Base-by-base conservation (phyloP, 768 basidiomycete species). In the Suillus lakei region DNA sequence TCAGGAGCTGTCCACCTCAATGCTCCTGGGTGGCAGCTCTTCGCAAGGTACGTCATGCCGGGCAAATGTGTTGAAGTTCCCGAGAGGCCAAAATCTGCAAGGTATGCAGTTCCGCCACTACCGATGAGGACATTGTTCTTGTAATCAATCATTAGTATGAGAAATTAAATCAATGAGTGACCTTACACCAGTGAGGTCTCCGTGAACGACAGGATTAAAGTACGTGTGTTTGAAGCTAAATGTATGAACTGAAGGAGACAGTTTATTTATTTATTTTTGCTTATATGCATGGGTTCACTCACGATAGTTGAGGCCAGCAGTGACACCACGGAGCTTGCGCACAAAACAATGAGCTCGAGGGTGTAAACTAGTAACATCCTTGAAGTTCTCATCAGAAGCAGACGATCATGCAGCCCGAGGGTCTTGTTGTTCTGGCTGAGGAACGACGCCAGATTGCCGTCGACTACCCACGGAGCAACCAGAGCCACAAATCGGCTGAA, bases 41-140 rank as follows among this genome's bases (percentile, higher is more conserved):
- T 41, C 1, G 41, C 56, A 7, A 56, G 16, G 26, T 63, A 63
- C 21, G 54, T 55, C 71, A 75, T 5, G n/a, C 73, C 70, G 41
- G 75, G 70, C 61, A 77, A 72, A 60, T 80, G 77, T 21, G 68
- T 69, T 10, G 78, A 70, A 56, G 83, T 77, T 39, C 68, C 79
- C 10, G 81, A 83, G 5, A 83, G 70, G 4, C 82, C 83, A 64
- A 83, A 83, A 62, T 83, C 83, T 63, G 78, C 78, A n/a, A 84
- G 67, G 12, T 74, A 75, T 5, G 77, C 81, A 23, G 73, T 76
- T 30, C 76, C 72, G 15, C 79, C 67, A 64, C 77, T 75, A 63
- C 79, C 78, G 54, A 84, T 78, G 23, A 83, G 76, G 16, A 63
- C n/a, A 13, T 63, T 66, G 3, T 26, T 63, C 61, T 66, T 18